phyloP scores from a whole-genome alignment of 148 eudicot species.

The Salicornia ramosissima region DNA sequence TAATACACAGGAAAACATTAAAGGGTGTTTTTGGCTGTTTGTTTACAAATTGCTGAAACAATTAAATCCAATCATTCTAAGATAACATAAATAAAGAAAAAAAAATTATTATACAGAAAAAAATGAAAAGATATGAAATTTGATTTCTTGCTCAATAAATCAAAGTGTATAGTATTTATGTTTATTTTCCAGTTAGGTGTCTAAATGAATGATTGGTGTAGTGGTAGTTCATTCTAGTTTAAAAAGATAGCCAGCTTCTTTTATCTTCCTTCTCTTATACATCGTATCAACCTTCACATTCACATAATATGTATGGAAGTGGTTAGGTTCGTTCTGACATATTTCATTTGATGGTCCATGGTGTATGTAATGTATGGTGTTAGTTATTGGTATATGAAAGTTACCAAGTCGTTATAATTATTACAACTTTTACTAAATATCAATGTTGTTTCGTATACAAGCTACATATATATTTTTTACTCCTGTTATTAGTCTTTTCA shows the following conservation, averaged over 20 bases:
- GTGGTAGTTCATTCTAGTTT: neutral
- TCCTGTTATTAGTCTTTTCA: no score
- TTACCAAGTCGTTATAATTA: no score
- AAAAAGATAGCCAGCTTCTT: constrained; percentile 1
- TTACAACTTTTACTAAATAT: no score
- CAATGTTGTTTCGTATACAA: no score
- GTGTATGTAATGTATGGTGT: constrained; percentile 1
- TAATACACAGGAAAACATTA: constrained; percentile 21
- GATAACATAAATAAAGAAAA: constrained; percentile 15
- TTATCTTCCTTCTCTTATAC: neutral
- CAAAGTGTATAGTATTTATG: constrained; percentile 12
- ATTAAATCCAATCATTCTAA: constrained; percentile 20
- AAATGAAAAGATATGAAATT: neutral
- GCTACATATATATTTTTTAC: no score
- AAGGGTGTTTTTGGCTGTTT: constrained; percentile 23
- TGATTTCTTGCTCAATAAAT: constrained; percentile 7
- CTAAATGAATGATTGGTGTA: constrained; percentile 18
- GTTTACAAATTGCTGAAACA: neutral
- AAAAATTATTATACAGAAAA: neutral
- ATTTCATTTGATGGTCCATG: neutral
- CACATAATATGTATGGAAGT: neutral
- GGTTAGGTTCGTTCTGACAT: neutral
- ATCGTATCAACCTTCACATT: neutral
- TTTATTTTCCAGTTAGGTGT: constrained; percentile 16
- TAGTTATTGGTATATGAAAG: no score